phyloP scores from a whole-genome alignment of 805 yeast genomes.

The Hanseniaspora clermontiae region DNA sequence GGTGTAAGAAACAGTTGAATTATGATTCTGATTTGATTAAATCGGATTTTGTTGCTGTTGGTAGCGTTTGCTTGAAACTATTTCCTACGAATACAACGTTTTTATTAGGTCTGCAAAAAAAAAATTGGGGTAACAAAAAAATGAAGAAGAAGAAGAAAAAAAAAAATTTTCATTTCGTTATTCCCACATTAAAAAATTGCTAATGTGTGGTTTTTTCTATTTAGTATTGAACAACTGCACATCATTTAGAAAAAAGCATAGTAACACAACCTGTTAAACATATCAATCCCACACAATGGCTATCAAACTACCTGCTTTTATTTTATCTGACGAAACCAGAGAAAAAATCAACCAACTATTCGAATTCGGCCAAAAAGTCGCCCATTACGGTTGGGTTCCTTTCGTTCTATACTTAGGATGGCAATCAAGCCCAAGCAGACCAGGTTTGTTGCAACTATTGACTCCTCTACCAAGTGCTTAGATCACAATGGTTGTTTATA shows the following conservation, averaged over 20 bases:
- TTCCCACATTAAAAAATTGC: too few species aligned
- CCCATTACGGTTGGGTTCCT: constrained; percentile 97
- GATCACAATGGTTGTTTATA: neutral
- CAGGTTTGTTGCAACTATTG: constrained; percentile 47
- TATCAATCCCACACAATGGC: constrained; percentile 18
- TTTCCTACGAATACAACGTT: neutral
- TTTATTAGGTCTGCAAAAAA: too few species aligned
- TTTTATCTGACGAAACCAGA: constrained; percentile 34
- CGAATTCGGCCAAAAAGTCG: constrained; percentile 71
- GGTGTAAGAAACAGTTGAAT: too few species aligned
- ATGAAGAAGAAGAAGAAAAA: too few species aligned
- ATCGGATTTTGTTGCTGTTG: neutral
- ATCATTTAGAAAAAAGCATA: too few species aligned
- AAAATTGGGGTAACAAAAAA: too few species aligned
- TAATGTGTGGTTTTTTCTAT: too few species aligned
- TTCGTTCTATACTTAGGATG: constrained; percentile 84
- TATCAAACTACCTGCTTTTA: constrained; percentile 26
- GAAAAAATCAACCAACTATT: constrained; percentile 80
- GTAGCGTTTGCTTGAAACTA: neutral
- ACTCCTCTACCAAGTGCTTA: constrained; percentile 30
- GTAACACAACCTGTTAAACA: neutral
- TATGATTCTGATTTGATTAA: too few species aligned
- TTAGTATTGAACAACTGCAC: too few species aligned
- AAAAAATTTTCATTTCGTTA: too few species aligned
- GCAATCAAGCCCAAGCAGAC: constrained; percentile 70